Evolutionary conservation across 2,329 filamentous ascomycete genomes (phyloP), one percentile per base, ranked within the genome.

Genomic region (Sphaerulina vaccinii): DNA sequence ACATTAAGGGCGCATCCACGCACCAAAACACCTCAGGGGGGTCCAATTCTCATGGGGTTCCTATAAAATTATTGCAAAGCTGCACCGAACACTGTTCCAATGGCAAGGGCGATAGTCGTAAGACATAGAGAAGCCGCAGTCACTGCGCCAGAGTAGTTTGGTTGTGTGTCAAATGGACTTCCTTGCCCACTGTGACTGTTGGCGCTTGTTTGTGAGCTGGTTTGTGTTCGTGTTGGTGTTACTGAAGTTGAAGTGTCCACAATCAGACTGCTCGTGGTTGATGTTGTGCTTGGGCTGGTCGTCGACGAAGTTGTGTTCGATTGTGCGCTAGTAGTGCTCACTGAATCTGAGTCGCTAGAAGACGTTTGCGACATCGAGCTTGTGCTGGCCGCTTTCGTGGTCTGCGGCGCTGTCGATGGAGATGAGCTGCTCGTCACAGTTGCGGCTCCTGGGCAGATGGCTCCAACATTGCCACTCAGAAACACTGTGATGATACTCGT

Each of bases 401-500:
- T 21, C 23, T 15, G 9, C 2, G 16, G 16, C 24, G 16, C 6
- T 18, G 15, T 48, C 23, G 44, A 29, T 7, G 19, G 21, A 10
- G 35, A 29, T 5, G 24, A 24, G 27, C 35, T 21, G 46, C 16
- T 24, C 9, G 53, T 46, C 18, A 11, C 29, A 35, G 50, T 44
- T 29, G 51, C 56, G 18, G 36, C 33, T 11, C 57, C 51, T 5
- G 65, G 65, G 51, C 75, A 77, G 5, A 77, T 62, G 18, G 63
- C 61, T 7, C 56, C 53, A 4, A 72, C 73, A 16, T 65, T 49
- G n/a, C 69, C 70, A 11, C 62, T 61, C 46, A 75, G 63, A 57
- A 75, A 75, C 11, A 73, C 67, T 5, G 69, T 69, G 18, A 77
- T 67, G 53, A 76, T 71, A 43, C 69, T 71, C 21, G 65, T 64